Conservation (phyloP, 2,329 filamentous ascomycete species). For the Cryphonectria nitschkei region DNA sequence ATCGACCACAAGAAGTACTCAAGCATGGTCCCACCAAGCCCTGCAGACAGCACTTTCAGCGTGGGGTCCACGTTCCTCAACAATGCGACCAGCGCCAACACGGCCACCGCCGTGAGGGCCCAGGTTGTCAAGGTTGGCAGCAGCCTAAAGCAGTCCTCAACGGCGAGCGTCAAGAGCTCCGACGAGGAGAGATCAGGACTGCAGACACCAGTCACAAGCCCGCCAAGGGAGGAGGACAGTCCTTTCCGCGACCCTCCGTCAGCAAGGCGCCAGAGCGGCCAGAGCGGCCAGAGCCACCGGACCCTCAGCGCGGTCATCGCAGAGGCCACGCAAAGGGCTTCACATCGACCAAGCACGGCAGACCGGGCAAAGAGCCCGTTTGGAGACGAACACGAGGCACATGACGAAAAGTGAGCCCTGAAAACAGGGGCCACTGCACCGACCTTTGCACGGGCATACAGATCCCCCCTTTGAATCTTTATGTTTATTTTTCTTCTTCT, state of each 20-base stretch:
- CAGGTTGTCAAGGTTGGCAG: constrained; percentile 62
- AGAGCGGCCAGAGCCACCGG: constrained; percentile 49
- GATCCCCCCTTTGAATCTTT: not conserved
- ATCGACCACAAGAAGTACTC: constrained; percentile 69
- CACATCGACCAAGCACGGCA: constrained; percentile 39
- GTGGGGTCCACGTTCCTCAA: constrained; percentile 71
- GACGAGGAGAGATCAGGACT: constrained; percentile 30
- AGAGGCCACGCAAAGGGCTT: constrained; percentile 50
- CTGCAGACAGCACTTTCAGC: constrained; percentile 61
- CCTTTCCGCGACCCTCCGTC: constrained; percentile 62
- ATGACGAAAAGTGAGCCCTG: constrained; percentile 42
- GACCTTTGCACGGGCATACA: constrained; percentile 3
- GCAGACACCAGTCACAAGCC: constrained; percentile 54
- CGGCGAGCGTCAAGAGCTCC: constrained; percentile 37
- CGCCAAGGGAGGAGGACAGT: constrained; percentile 55
- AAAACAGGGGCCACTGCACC: not conserved
- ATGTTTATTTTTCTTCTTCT: not conserved
- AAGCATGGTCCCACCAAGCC: constrained; percentile 53
- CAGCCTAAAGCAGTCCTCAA: constrained; percentile 51
- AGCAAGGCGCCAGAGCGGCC: constrained; percentile 42
- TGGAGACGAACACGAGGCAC: constrained; percentile 61
- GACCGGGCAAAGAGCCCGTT: constrained; percentile 54
- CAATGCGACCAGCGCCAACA: constrained; percentile 59
- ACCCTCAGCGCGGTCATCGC: constrained; percentile 61
- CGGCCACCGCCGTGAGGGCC: constrained; percentile 59